phyloP scores from a whole-genome alignment of 768 basidiomycete species.

The Lactifluus pinguis region DNA sequence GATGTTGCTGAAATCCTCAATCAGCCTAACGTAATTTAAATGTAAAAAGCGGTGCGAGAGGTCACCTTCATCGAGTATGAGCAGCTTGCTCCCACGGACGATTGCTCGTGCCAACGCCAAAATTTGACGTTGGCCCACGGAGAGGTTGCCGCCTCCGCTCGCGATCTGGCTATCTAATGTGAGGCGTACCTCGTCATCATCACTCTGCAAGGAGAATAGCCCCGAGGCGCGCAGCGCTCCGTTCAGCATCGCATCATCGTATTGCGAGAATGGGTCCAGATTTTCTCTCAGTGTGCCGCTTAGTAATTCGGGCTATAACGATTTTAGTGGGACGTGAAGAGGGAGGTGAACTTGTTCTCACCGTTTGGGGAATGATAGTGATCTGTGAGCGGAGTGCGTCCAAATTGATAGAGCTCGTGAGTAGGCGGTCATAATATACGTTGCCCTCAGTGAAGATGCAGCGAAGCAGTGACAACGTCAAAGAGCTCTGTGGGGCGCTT shows the following conservation, averaged over 20 bases:
- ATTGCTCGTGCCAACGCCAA: constrained; percentile 52
- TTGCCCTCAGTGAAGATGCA: constrained; percentile 45
- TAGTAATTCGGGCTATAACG: constrained; percentile 37
- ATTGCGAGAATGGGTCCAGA: constrained; percentile 49
- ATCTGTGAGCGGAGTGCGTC: constrained; percentile 43
- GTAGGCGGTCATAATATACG: constrained; percentile 43
- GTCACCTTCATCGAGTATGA: constrained; percentile 49
- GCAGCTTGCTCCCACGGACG: constrained; percentile 45
- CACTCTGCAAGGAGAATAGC: constrained; percentile 33
- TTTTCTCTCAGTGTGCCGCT: constrained; percentile 49
- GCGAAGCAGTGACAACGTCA: constrained; percentile 45
- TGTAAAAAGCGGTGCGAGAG: neutral
- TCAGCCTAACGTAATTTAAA: neutral
- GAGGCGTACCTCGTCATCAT: constrained; percentile 30
- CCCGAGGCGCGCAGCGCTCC: constrained; percentile 42
- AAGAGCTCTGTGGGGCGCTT: constrained; percentile 29
- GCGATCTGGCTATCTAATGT: constrained; percentile 39
- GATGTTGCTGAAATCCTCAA: constrained; percentile 30
- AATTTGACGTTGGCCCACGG: constrained; percentile 53
- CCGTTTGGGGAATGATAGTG: constrained; percentile 52
- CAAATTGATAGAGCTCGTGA: constrained; percentile 40
- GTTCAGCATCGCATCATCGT: constrained; percentile 45
- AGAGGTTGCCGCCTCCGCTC: constrained; percentile 38
- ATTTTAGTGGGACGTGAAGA: constrained; percentile 7
- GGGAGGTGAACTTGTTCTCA: constrained; percentile 22